A percentile compares a stretch with the other conserved stretches of the same genome.
Conservation (phyloP, 148 eudicot species). For the Vaccinium vitisidaea region DNA sequence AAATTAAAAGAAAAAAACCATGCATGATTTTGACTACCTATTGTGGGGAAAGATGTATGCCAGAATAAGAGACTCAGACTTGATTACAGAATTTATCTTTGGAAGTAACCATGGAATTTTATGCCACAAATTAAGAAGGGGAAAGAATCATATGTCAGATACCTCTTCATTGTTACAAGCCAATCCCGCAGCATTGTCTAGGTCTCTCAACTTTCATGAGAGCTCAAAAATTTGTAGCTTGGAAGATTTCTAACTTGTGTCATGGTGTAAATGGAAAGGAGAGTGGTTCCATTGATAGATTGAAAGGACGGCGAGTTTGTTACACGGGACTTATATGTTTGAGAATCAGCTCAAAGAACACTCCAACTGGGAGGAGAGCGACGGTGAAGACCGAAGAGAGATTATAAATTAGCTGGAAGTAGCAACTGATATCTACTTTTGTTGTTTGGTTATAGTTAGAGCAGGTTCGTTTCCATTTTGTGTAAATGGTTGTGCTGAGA, state of each 20-base stretch:
- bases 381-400: background rate
- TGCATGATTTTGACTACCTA: too few species aligned
- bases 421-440: slow-evolving; percentile 5
- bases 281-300: background rate
- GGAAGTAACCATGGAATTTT: too few species aligned
- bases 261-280: background rate
- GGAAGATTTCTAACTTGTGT: background rate
- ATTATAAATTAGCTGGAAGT: slow-evolving; percentile 11
- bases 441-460: background rate
- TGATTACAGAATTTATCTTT: too few species aligned
- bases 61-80: too few species aligned
- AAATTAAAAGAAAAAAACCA: too few species aligned
- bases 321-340: background rate
- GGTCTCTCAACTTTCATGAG: slow-evolving; percentile 48
- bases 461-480: slow-evolving; percentile 9
- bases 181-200: slow-evolving; percentile 57
- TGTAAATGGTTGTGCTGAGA: slow-evolving; percentile 13
- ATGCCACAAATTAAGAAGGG: too few species aligned
- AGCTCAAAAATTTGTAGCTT: slow-evolving; percentile 20
- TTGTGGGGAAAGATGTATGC: too few species aligned
- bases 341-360: too few species aligned
- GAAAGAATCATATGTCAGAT: too few species aligned
- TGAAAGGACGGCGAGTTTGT: background rate
- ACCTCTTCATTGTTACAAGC: too few species aligned
- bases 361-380: slow-evolving; percentile 4